These are phyloP conservation scores for Coniella vitis DNA, from an alignment of 2,329 filamentous ascomycete genomes.

Conservation along the genomic window DNA sequence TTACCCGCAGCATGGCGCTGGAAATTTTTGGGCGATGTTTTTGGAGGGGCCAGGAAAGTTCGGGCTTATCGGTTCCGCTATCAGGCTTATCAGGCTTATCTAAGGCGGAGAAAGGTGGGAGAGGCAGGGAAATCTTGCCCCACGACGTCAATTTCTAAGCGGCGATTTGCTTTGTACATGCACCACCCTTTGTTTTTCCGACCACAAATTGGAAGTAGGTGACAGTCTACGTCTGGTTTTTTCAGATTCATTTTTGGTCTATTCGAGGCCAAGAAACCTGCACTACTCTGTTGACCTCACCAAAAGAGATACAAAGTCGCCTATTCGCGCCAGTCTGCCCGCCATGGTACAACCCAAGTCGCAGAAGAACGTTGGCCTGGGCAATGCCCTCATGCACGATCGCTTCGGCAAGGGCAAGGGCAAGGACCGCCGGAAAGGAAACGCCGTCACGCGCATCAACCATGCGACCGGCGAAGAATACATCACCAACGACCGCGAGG, in stretches of 20 bases:
- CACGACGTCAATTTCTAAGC: conserved; percentile 20
- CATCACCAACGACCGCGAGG: conserved; percentile 81
- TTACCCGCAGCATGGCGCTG: not conserved
- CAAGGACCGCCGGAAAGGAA: conserved; percentile 65
- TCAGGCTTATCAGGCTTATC: conserved; percentile 6
- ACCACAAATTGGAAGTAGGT: not conserved
- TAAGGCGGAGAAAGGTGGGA: conserved; percentile 3
- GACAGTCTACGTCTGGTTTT: not conserved
- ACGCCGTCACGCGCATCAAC: conserved; percentile 58
- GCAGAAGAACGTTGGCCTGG: conserved; percentile 89
- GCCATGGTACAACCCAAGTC: conserved; percentile 71
- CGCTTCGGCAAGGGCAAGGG: conserved; percentile 93
- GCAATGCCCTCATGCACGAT: conserved; percentile 98
- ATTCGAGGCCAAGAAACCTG: not conserved
- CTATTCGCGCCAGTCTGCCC: conserved; percentile 14
- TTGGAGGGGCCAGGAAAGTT: not conserved
- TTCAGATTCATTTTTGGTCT: not conserved
- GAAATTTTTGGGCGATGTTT: not conserved
- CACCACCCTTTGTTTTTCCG: not conserved
- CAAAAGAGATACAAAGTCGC: not conserved
- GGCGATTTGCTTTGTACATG: conserved; percentile 3
- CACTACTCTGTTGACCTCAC: too few species aligned
- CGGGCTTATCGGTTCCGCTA: too few species aligned
- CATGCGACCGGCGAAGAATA: conserved; percentile 82
- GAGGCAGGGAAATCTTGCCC: conserved; percentile 19